These are phyloP conservation scores for Yarrowia deformans DNA, from an alignment of 805 yeast genomes.

Conservation along the genomic window DNA sequence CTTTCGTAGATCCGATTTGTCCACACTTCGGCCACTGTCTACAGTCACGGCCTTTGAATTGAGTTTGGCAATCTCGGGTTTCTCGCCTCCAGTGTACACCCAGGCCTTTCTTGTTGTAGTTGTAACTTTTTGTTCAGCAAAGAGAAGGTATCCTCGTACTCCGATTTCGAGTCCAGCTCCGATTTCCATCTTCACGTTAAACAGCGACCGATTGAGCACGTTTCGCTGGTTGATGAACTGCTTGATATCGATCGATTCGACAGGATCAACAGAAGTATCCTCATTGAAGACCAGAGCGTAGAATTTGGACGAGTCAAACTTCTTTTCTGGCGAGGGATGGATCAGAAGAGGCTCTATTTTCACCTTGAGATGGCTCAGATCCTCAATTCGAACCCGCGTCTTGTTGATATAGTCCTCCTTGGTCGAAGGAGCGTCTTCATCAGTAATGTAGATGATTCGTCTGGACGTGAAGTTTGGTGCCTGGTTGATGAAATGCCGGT, in stretches of 20 bases:
- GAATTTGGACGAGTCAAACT: slow-evolving; percentile 56
- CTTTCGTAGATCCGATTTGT: slow-evolving; percentile 49
- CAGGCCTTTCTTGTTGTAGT: slow-evolving; percentile 56
- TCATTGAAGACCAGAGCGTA: slow-evolving; percentile 60
- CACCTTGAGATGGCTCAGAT: slow-evolving; percentile 62
- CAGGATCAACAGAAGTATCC: slow-evolving; percentile 53
- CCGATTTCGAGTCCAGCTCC: slow-evolving; percentile 66
- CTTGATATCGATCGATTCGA: slow-evolving; percentile 54
- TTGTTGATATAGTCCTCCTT: slow-evolving; percentile 54
- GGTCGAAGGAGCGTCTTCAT: slow-evolving; percentile 71
- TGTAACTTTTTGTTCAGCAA: slow-evolving; percentile 57
- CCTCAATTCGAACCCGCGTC: slow-evolving; percentile 60
- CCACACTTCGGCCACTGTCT: slow-evolving; percentile 56
- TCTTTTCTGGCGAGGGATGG: slow-evolving; percentile 46
- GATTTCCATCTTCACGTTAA: slow-evolving; percentile 66
- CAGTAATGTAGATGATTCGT: slow-evolving; percentile 75
- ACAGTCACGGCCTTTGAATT: slow-evolving; percentile 54
- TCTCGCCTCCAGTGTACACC: slow-evolving; percentile 63
- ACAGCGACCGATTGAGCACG: slow-evolving; percentile 68
- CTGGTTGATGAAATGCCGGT: slow-evolving; percentile 61
- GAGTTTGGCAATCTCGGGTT: slow-evolving; percentile 60
- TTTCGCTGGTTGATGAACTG: slow-evolving; percentile 59
- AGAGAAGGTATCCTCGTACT: slow-evolving; percentile 73
- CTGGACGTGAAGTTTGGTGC: slow-evolving; percentile 59
- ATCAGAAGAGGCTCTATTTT: slow-evolving; percentile 71